Conservation (phyloP, 306 rosid genomes). For the Malus sylvestris region DNA sequence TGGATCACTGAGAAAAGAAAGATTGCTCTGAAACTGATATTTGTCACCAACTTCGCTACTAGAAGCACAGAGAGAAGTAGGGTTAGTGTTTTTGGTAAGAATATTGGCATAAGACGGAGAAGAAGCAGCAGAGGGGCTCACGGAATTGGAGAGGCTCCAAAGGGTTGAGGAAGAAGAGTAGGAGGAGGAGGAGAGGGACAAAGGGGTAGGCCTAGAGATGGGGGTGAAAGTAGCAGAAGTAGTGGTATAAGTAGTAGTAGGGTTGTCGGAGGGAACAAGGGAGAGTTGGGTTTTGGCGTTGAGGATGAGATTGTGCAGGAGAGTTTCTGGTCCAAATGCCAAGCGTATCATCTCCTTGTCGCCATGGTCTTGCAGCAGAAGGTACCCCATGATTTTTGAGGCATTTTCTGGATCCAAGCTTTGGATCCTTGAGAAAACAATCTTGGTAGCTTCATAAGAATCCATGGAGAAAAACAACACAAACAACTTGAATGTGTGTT, state of each 20-base stretch:
- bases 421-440: conserved; percentile 61
- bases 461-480: conserved; percentile 34
- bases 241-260: conserved; percentile 30
- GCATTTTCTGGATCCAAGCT: conserved; percentile 77
- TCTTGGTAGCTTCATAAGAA: conserved; percentile 69
- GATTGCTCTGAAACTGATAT: conserved; percentile 37
- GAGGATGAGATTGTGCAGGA: conserved; percentile 43
- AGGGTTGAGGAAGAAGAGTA: conserved; percentile 46
- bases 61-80: conserved; percentile 18
- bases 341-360: conserved; percentile 64
- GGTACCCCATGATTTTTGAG: conserved; percentile 82
- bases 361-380: conserved; percentile 60
- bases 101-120: conserved; percentile 46
- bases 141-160: conserved; percentile 45
- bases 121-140: conserved; percentile 44
- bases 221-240: conserved; percentile 51
- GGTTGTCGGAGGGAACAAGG: conserved; percentile 16
- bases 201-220: conserved; percentile 64
- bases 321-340: conserved; percentile 61
- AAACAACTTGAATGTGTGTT: not conserved
- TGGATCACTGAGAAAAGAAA: conserved; percentile 48
- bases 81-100: conserved; percentile 45
- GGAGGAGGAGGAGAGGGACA: conserved; percentile 46
- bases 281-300: conserved; percentile 62
- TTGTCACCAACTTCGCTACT: conserved; percentile 41